These are phyloP conservation scores for Parathielavia appendiculata DNA, from an alignment of 495 filamentous ascomycete genomes.

Conservation along the genomic window DNA sequence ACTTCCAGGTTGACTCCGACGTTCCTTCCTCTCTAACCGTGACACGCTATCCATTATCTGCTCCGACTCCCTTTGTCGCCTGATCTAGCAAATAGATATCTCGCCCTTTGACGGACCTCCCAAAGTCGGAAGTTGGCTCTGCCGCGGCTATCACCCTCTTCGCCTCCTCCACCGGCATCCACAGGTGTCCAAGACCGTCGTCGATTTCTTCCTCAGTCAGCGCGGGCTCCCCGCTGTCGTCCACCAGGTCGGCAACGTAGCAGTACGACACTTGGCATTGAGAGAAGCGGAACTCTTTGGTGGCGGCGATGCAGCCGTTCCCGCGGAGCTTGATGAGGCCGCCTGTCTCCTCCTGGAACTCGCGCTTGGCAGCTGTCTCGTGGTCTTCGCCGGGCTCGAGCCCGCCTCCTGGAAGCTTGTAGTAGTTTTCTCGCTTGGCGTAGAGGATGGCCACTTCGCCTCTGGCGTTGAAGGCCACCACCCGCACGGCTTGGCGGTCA, in stretches of 20 bases:
- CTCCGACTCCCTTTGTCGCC: too few relatives aligned
- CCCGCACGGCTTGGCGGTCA: slow-evolving; percentile 20
- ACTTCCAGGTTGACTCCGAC: too few relatives aligned
- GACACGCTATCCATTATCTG: too few relatives aligned
- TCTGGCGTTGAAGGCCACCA: slow-evolving; percentile 17
- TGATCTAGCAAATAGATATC: slow-evolving; percentile 18
- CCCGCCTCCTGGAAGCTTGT: slow-evolving; percentile 30
- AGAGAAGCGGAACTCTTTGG: slow-evolving; percentile 26
- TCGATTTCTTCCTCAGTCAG: slow-evolving; percentile 24
- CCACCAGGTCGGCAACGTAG: slow-evolving; percentile 21
- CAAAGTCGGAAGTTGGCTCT: slow-evolving; percentile 25
- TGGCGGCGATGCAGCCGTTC: slow-evolving; percentile 16
- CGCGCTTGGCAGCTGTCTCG: slow-evolving; percentile 15
- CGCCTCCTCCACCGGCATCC: slow-evolving; percentile 22
- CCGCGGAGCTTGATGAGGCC: slow-evolving; percentile 16
- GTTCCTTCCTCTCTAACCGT: too few relatives aligned
- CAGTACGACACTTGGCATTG: slow-evolving; percentile 28
- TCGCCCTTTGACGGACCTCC: slow-evolving; percentile 25
- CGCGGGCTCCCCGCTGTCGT: slow-evolving; percentile 17
- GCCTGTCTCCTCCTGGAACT: slow-evolving; percentile 29
- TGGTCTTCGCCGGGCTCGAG: slow-evolving; percentile 26
- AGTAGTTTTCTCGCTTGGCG: slow-evolving; percentile 23
- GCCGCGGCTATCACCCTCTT: slow-evolving; percentile 19
- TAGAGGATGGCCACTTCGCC: slow-evolving; percentile 24
- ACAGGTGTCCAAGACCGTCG: slow-evolving; percentile 22